Percentiles rank a stretch among this genome's conserved stretches.
These are phyloP conservation scores for Clohesyomyces aquaticus DNA, from an alignment of 495 filamentous ascomycete genomes.

Conservation along the genomic window DNA sequence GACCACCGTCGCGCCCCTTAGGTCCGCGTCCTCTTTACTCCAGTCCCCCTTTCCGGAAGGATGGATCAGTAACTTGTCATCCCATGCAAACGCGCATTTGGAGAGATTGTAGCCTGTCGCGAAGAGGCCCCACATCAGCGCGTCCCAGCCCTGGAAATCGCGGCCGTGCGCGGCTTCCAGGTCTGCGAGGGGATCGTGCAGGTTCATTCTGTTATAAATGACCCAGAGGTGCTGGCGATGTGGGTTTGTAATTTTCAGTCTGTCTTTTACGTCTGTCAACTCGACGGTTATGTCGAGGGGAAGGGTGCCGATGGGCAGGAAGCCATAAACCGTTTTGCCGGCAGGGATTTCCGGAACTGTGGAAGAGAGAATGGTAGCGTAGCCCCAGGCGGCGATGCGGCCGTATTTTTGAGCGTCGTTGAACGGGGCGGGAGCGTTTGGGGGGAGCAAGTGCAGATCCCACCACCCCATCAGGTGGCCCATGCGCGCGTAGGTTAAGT, in stretches of 20 bases:
- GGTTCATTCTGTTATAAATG: slow-evolving; percentile 59
- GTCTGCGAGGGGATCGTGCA: slow-evolving; percentile 33
- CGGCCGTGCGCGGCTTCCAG: slow-evolving; percentile 22
- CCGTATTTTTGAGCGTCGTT: slow-evolving; percentile 55
- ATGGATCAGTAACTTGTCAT: slow-evolving; percentile 46
- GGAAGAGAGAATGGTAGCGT: slow-evolving; percentile 55
- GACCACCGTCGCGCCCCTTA: slow-evolving; percentile 48
- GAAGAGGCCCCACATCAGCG: slow-evolving; percentile 52
- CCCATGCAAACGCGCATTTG: slow-evolving; percentile 51
- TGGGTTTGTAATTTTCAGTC: slow-evolving; percentile 51
- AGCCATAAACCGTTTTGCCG: slow-evolving; percentile 47
- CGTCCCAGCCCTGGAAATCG: slow-evolving; percentile 48
- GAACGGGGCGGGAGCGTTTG: slow-evolving; percentile 55
- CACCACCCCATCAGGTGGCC: slow-evolving; percentile 58
- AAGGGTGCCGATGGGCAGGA: slow-evolving; percentile 46
- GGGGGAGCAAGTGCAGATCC: slow-evolving; percentile 49
- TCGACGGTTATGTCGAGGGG: slow-evolving; percentile 43
- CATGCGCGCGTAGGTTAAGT: slow-evolving; percentile 57
- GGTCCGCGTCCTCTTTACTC: slow-evolving; percentile 52
- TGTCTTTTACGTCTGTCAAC: slow-evolving; percentile 35
- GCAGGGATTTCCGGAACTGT: slow-evolving; percentile 44
- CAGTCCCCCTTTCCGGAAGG: slow-evolving; percentile 47
- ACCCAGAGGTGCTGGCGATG: slow-evolving; percentile 53
- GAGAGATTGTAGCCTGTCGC: slow-evolving; percentile 55
- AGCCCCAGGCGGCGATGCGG: slow-evolving; percentile 62